Conservation (phyloP, 1,284 basidiomycete species). For the Melampsora larici-populina region DNA sequence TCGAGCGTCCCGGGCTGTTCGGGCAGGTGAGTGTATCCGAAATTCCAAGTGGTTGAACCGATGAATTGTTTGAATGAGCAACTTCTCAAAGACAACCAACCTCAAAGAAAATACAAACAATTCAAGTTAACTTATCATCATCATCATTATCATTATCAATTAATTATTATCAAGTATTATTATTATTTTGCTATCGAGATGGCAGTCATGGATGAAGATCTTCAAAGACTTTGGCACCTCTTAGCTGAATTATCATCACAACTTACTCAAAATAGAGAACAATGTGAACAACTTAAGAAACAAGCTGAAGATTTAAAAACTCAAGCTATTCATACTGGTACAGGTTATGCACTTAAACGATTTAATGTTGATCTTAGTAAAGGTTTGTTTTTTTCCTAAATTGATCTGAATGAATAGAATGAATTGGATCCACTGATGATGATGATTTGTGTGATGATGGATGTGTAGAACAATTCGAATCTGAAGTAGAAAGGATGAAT, state of each 20-base stretch:
- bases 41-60: too few species aligned
- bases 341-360: slow-evolving; percentile 76
- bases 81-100: too few species aligned
- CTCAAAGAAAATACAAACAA: too few species aligned
- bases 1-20: too few species aligned
- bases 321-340: slow-evolving; percentile 72
- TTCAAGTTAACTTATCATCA: too few species aligned
- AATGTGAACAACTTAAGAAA: slow-evolving; percentile 68
- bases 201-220: slow-evolving; percentile 62
- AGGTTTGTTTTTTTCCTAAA: slow-evolving; percentile 58
- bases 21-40: too few species aligned
- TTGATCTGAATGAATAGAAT: neutral
- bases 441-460: slow-evolving; percentile 30
- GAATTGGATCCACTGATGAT: neutral
- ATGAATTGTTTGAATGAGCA: too few species aligned
- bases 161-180: too few species aligned
- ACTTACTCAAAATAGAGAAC: slow-evolving; percentile 76
- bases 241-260: slow-evolving; percentile 79
- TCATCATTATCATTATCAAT: too few species aligned
- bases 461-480: slow-evolving; percentile 77
- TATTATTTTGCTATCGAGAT: too few species aligned
- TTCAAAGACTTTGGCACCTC: slow-evolving; percentile 71
- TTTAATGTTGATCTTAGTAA: slow-evolving; percentile 92
- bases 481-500: slow-evolving; percentile 83
- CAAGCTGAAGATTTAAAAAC: slow-evolving; percentile 77